Evolutionary conservation across 148 eudicot species (phyloP), one percentile per base, ranked within the genome.

Genomic region (Drosera capensis): DNA sequence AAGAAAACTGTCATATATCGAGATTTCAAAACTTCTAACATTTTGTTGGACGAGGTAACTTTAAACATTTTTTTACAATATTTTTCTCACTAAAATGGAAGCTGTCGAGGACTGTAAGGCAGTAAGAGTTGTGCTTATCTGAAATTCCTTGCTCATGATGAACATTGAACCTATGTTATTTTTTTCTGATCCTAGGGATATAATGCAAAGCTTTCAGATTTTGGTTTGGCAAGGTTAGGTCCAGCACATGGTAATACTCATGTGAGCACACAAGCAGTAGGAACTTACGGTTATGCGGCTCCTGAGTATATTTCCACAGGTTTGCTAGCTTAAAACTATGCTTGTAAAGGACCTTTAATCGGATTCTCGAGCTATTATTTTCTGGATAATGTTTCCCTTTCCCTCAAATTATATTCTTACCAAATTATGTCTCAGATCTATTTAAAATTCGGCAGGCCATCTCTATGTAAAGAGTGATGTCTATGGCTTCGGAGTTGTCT

Each of bases 271-370:
- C 63, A 70, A 25, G 68, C 82, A 22, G 74, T 87, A 6, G 96
- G 96, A 37, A 87, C 96, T 0, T 79, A 72, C 19, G 96, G 96
- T 1, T 87, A 87, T 34, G 90, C 80, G 0, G 96, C 96, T 14
- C 96, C 96, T 0, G 96, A 87, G 43, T 87, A 87, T 51, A 50
- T 79, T 40, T 85, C 85, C 31, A 82, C 90, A 0, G 82, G 95
- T 85, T 62, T 25, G 23, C 59, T n/a, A n/a, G n/a, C n/a, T n/a
- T n/a, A n/a, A 16, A 24, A 9, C 19, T 16, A 7, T 34, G 38
- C 1, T 34, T 15, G 8, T 11, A 6, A 34, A 34, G 8, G 23
- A 23, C 8, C 1, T 5, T 13, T 40, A 1, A 1, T n/a, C n/a
- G n/a, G n/a, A n/a, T n/a, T n/a, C n/a, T n/a, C n/a, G n/a, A n/a